phyloP scores from a whole-genome alignment of 176 grass and related monocot species.

The Dendrocalamus sinicus region DNA sequence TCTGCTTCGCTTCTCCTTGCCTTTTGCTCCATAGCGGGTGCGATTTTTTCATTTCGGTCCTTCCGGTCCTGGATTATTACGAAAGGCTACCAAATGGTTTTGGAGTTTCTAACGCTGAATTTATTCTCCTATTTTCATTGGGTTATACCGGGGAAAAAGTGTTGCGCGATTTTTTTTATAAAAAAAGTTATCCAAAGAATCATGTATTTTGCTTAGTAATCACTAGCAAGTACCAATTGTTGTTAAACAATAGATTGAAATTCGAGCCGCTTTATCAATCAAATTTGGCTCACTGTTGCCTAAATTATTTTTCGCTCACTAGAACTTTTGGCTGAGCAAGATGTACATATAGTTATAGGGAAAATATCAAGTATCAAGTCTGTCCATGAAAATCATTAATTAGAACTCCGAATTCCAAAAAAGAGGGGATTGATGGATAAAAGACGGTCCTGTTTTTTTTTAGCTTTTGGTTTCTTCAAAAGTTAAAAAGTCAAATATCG shows the following conservation, averaged over 20 bases:
- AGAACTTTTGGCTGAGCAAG: too few species aligned
- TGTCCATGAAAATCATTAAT: not conserved
- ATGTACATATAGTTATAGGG: not conserved
- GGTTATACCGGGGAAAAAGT: not conserved
- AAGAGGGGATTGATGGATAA: not conserved
- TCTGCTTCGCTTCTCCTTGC: conserved; percentile 27
- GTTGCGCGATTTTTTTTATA: not conserved
- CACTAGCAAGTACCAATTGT: not conserved
- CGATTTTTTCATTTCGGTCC: conserved; percentile 7
- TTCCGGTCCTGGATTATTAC: not conserved
- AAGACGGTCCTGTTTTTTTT: too few species aligned
- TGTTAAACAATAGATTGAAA: not conserved
- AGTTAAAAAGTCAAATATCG: too few species aligned
- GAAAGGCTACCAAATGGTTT: not conserved
- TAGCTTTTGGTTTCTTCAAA: too few species aligned
- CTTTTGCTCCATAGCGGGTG: conserved; percentile 12
- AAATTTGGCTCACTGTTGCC: not conserved
- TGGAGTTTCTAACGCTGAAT: not conserved
- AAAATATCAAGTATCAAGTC: not conserved
- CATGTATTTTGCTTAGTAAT: not conserved
- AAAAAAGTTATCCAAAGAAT: not conserved
- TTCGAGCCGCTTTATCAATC: not conserved
- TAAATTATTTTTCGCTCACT: not conserved
- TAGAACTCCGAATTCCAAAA: too few species aligned
- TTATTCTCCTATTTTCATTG: not conserved